phyloP scores from a whole-genome alignment of 1,284 basidiomycete species.

The Ustilago trichophora region DNA sequence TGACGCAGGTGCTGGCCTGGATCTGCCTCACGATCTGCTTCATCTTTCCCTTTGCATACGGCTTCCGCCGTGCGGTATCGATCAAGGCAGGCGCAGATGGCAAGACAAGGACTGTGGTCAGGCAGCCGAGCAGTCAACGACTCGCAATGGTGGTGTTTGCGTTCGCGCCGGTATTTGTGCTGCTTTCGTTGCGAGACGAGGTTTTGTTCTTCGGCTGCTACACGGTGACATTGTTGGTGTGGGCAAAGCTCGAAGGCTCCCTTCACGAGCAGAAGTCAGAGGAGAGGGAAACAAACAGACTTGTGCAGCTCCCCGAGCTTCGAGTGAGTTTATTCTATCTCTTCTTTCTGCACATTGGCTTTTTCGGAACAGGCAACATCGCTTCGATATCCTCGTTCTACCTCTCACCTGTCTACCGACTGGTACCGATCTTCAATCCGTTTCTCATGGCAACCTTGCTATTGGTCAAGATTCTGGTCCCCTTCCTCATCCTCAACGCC shows the following conservation, averaged over 20 bases:
- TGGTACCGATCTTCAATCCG: slow-evolving; percentile 85
- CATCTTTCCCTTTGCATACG: slow-evolving; percentile 50
- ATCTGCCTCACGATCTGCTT: slow-evolving; percentile 68
- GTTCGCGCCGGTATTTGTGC: slow-evolving; percentile 79
- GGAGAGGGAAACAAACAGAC: slow-evolving; percentile 65
- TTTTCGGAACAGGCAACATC: slow-evolving; percentile 83
- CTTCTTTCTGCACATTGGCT: slow-evolving; percentile 85
- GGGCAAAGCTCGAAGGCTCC: slow-evolving; percentile 76
- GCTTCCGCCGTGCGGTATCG: slow-evolving; percentile 66
- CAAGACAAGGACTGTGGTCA: not conserved
- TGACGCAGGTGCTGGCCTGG: slow-evolving; percentile 78
- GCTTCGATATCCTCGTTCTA: slow-evolving; percentile 91
- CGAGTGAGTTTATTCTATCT: slow-evolving; percentile 83
- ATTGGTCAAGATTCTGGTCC: slow-evolving; percentile 72
- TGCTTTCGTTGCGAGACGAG: slow-evolving; percentile 84
- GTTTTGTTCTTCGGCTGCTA: slow-evolving; percentile 82
- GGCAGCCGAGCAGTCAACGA: slow-evolving; percentile 60
- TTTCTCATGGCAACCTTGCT: slow-evolving; percentile 76
- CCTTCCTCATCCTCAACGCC: slow-evolving; percentile 76
- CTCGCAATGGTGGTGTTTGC: slow-evolving; percentile 67
- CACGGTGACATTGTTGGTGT: slow-evolving; percentile 73
- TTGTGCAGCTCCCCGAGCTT: slow-evolving; percentile 74
- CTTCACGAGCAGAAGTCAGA: slow-evolving; percentile 25
- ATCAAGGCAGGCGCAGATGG: not conserved
- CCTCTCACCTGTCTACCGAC: slow-evolving; percentile 85